Base-by-base conservation (phyloP, 805 yeast genomes). In the Zygosaccharomyces bailii region DNA sequence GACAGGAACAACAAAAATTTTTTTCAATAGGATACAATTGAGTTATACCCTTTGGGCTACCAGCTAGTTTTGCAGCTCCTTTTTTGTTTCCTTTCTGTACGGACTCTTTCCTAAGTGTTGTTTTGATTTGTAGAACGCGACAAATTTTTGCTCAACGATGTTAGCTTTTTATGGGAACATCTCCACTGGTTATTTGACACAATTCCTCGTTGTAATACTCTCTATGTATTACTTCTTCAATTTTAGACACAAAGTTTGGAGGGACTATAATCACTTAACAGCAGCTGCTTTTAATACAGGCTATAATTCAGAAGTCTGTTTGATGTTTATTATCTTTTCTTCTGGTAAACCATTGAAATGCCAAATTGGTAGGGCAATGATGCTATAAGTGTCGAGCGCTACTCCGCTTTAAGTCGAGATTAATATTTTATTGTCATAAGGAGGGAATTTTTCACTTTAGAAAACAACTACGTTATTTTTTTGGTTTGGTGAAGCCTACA, bases 101-200 rank as follows among this genome's bases (percentile, higher is more conserved):
- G 49, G 58, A 58, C 37, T 57, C 60, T 33, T 65, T 70, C 14
- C 71, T 40, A n/a, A 47, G 69, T 20, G 57, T 63, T 34, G 72
- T 72, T 53, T 67, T 80, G 53, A 82, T 81, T 48, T 82, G 85
- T 61, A 83, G 86, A 0, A 79, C 80, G 17, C 79, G n/a, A 23
- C 30, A 4, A 35, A 84, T 31, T 71, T 84, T 53, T 67, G 70
- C 30, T 70, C 74, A 13, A 54, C 73, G 11, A 79, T 79, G 30
- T 65, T 69, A 51, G 72, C 80, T 56, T 87, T 88, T 16, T 87
- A 88, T 25, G 84, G 84, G n/a, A 78, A 86, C n/a, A 78, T 83
- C 32, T 79, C 78, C 60, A 79, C 78, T 57, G 39, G 30, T 5
- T 79, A 79, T 59, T 72, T 76, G 23, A 63, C 78, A 4, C 82